Percentiles rank a stretch among this genome's conserved stretches.
phyloP scores from a whole-genome alignment of 1,139 yeast species.

The Eremothecium sinecaudum region DNA sequence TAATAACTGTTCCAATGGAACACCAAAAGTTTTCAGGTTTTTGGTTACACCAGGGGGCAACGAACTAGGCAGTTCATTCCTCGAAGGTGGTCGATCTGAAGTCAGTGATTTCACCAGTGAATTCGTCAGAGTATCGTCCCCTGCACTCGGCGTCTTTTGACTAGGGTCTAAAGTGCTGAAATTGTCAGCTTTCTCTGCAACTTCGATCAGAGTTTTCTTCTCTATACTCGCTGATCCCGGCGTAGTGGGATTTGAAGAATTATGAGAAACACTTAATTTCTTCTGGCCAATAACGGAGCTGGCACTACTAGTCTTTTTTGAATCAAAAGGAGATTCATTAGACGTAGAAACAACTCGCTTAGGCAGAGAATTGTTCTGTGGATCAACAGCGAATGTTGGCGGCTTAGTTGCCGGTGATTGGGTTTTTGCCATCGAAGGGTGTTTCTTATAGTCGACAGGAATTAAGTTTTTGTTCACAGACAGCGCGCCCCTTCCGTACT shows the following conservation, averaged over 20 bases:
- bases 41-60: constrained; percentile 33
- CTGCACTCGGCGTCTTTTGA: constrained; percentile 11
- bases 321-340: constrained; percentile 25
- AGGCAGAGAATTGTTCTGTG: constrained; percentile 28
- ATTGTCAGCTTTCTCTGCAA: constrained; percentile 2
- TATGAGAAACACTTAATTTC: no score
- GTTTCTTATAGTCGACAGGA: constrained; percentile 71
- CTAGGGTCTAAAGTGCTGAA: constrained; percentile 27
- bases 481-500: constrained; percentile 33
- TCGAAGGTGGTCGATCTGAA: constrained; percentile 26
- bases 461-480: constrained; percentile 34
- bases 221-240: constrained; percentile 2
- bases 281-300: background rate
- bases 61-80: constrained; percentile 29
- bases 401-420: constrained; percentile 9
- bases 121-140: constrained; percentile 21
- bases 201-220: constrained; percentile 8
- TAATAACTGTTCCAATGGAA: constrained; percentile 63
- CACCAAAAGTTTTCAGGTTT: constrained; percentile 64
- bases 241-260: constrained; percentile 4
- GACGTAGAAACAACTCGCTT: constrained; percentile 28
- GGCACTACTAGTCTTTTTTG: constrained; percentile 4
- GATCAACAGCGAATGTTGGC: constrained; percentile 22
- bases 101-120: constrained; percentile 18
- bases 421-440: constrained; percentile 48